A percentile compares a stretch with the other conserved stretches of the same genome.
These are phyloP conservation scores for Lactarius psammicola DNA, from an alignment of 768 basidiomycete species.

Conservation along the genomic window DNA sequence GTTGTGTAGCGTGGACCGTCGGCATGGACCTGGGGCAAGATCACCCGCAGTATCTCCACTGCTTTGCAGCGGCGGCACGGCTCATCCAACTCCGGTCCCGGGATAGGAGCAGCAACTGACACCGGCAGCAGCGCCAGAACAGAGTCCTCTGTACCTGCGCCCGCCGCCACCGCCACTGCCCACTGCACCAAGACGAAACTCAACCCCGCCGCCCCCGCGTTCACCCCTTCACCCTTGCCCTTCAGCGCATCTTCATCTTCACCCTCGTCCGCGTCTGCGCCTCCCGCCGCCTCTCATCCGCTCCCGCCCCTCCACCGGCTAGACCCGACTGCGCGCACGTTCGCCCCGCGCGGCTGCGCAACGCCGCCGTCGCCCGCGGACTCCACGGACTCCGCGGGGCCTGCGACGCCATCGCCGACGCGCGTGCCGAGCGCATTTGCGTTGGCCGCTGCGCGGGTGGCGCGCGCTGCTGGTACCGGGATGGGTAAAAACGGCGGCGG, in stretches of 20 bases:
- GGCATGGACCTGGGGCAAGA: not conserved
- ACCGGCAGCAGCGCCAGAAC: not conserved
- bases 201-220: slow-evolving; percentile 9
- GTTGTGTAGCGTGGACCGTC: not conserved
- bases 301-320: not conserved
- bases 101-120: not conserved
- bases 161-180: not conserved
- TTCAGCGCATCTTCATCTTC: not conserved
- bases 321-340: slow-evolving; percentile 12
- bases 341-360: slow-evolving; percentile 9
- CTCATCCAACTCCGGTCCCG: not conserved
- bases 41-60: not conserved
- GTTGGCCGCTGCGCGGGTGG: not conserved
- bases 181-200: not conserved
- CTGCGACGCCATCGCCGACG: slow-evolving; percentile 6
- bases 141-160: not conserved
- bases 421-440: not conserved
- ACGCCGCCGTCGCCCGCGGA: slow-evolving; percentile 8
- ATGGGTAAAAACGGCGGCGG: not conserved
- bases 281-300: not conserved
- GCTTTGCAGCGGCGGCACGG: not conserved
- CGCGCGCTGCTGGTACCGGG: not conserved
- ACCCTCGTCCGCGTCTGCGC: not conserved
- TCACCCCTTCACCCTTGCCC: too few relatives aligned
- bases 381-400: slow-evolving; percentile 8